A percentile compares a stretch with the other conserved stretches of the same genome.
Evolutionary conservation across 768 basidiomycete genomes (phyloP).

Genomic region (Crassisporium funariophilum): DNA sequence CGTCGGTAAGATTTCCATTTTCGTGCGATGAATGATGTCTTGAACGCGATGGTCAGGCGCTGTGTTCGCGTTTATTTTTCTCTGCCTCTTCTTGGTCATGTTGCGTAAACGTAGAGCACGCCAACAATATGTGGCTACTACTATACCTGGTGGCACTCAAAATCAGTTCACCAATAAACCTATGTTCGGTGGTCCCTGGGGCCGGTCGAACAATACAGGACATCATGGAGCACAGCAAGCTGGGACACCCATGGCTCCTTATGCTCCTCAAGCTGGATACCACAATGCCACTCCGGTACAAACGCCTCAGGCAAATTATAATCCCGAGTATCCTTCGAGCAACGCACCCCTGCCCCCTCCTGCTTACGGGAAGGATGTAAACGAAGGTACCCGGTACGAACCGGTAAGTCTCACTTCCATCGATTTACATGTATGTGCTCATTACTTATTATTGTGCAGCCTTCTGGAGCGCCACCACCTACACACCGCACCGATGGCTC

Average conservation of each 20-base stretch:
- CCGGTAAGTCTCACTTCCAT: slow-evolving; percentile 2
- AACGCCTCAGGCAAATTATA: neutral
- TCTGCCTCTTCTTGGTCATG: neutral
- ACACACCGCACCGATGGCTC: no score
- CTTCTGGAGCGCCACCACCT: no score
- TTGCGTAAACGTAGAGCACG: slow-evolving; percentile 1
- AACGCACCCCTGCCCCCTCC: slow-evolving; percentile 7
- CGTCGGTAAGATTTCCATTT: slow-evolving; percentile 6
- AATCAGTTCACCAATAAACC: slow-evolving; percentile 3
- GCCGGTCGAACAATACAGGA: slow-evolving; percentile 3
- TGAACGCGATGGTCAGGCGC: neutral
- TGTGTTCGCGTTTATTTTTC: neutral
- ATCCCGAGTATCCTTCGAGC: slow-evolving; percentile 5
- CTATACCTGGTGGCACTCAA: neutral
- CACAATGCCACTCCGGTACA: neutral
- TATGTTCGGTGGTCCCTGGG: slow-evolving; percentile 14
- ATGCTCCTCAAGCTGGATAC: neutral
- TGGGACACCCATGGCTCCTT: neutral
- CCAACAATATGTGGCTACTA: no score
- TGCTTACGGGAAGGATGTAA: slow-evolving; percentile 12
- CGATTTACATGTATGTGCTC: no score
- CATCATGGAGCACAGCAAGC: neutral
- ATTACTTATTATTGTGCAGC: no score
- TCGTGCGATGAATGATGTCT: neutral
- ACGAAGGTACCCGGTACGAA: neutral